Conservation (phyloP, 371 early-diverging fungal species). For the Mucor irregularis region DNA sequence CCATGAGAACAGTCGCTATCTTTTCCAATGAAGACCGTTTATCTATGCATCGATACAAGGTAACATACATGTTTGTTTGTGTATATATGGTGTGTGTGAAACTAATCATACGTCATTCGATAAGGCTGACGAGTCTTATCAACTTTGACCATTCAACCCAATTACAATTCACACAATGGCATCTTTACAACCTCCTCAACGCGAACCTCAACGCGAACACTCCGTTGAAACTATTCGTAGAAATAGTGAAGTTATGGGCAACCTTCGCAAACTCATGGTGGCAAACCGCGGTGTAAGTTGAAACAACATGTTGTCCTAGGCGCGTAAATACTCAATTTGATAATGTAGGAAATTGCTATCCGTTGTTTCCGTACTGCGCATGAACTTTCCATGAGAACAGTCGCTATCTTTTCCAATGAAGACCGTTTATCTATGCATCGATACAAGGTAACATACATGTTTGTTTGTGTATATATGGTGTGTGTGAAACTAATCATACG, state of each 20-base stretch:
- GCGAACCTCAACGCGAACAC: constrained; percentile 48
- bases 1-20: constrained; percentile 85
- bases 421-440: constrained; percentile 92
- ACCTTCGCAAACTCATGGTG: constrained; percentile 56
- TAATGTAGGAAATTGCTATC: constrained; percentile 82
- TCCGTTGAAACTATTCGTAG: constrained; percentile 62
- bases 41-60: constrained; percentile 91
- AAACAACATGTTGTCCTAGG: not conserved
- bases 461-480: no score
- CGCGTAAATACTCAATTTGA: not conserved
- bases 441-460: constrained; percentile 75
- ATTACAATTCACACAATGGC: no score
- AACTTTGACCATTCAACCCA: no score
- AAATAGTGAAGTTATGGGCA: constrained; percentile 44
- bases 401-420: constrained; percentile 87
- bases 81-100: no score
- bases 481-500: no score
- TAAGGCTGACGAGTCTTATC: constrained; percentile 90
- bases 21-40: constrained; percentile 89
- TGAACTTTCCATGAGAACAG: constrained; percentile 86
- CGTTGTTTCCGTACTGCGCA: constrained; percentile 89
- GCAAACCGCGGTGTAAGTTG: constrained; percentile 64
- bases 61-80: no score
- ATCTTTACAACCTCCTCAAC: no score
- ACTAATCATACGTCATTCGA: not conserved